Evolutionary conservation across 129 eudicot species (phyloP).

Genomic region (Solidago caesia): DNA sequence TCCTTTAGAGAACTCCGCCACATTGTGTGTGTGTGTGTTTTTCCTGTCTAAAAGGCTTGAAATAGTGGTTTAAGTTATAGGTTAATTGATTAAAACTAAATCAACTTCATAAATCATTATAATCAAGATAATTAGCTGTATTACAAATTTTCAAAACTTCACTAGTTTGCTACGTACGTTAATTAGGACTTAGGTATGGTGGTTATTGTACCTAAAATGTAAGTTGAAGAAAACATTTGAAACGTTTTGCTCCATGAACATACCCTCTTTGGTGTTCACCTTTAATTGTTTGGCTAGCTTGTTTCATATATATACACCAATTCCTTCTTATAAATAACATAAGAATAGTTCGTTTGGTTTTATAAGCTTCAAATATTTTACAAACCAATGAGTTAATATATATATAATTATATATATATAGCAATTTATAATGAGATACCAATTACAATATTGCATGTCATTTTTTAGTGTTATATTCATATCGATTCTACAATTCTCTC

Average conservation of each 20-base stretch:
- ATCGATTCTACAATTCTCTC: slow-evolving; percentile 11
- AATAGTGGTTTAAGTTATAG: background rate
- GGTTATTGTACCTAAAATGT: slow-evolving; percentile 31
- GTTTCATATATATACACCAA: background rate
- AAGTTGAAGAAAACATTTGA: slow-evolving; percentile 12
- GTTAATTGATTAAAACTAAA: background rate
- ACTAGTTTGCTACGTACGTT: slow-evolving; percentile 15
- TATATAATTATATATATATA: background rate
- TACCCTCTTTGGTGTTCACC: background rate
- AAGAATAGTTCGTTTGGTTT: background rate
- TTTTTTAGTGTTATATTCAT: slow-evolving; percentile 25
- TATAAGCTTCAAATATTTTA: background rate
- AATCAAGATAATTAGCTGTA: background rate
- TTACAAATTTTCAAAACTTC: background rate
- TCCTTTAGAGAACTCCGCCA: too few relatives aligned
- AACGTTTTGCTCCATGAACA: slow-evolving; percentile 18
- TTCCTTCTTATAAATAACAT: slow-evolving; percentile 20
- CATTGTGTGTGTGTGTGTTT: too few relatives aligned
- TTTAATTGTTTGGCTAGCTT: background rate
- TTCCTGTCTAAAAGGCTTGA: too few relatives aligned
- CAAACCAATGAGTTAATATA: background rate
- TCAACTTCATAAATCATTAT: background rate
- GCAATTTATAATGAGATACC: slow-evolving; percentile 19
- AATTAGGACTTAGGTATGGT: slow-evolving; percentile 30
- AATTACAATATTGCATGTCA: background rate